Evolutionary conservation across 176 grass and related monocot species (phyloP), one percentile per base, ranked within the genome.

Genomic region (Lolium perenne): DNA sequence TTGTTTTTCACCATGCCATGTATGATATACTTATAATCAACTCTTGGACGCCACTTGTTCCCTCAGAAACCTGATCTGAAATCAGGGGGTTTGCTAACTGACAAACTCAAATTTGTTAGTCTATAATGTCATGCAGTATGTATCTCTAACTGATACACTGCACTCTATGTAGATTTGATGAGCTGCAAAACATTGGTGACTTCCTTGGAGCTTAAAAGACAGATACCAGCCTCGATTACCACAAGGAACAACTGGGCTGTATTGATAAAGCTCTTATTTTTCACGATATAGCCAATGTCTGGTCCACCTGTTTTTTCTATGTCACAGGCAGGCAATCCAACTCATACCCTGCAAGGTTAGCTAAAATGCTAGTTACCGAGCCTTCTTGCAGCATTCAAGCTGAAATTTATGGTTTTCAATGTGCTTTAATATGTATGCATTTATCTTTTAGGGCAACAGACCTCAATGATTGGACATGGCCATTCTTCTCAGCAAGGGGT

Each of bases 401-500:
- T 85, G 38, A 58, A 72, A 80, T 23, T 65, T 80, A n/a, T 74
- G 67, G 58, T 1, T 49, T 73, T 74, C 22, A 80, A 23, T 74
- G 4, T 51, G 47, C 11, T 71, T 84, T 74, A 59, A 22, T 75
- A 67, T 80, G 57, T 66, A 46, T 74, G 21, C 63, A 18, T 72
- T 12, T 71, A 56, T 59, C 43, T 84, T 49, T 35, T 73, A 58
- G 68, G 84, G 49, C 77, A 81, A 67, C 38, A 71, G 66, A 85
- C 65, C 47, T 47, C 82, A 85, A 65, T 85, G 67, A 85, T 85
- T 84, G 58, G 67, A n/a, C 69, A 85, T 80, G 76, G 23, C 16
- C 68, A 77, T 82, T 23, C 79, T 82, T 82, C 80, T 60, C 25
- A 29, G 63, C 80, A 88, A 83, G 80, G 80, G 72, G 62, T 77